A percentile compares a stretch with the other conserved stretches of the same genome.
These are phyloP conservation scores for Hyaloscypha bicolor DNA, from an alignment of 495 filamentous ascomycete species.

Conservation along the genomic window DNA sequence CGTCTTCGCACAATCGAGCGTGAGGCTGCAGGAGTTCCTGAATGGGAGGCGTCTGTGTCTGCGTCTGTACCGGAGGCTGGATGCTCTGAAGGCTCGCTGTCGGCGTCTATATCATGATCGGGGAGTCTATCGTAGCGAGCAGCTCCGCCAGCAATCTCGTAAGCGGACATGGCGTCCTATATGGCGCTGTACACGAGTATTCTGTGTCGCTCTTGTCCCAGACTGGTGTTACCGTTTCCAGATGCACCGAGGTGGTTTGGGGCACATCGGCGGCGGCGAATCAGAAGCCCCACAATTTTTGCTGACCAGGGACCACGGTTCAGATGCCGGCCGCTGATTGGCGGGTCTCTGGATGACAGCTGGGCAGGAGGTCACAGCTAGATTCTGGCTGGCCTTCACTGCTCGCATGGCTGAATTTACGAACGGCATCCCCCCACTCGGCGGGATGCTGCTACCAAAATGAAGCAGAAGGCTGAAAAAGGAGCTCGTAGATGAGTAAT, in stretches of 20 bases:
- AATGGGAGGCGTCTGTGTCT: background rate
- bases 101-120: constrained; percentile 5
- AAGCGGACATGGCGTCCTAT: constrained; percentile 17
- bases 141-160: constrained; percentile 8
- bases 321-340: background rate
- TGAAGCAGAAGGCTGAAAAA: background rate
- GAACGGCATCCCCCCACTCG: background rate
- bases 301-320: background rate
- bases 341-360: background rate
- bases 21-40: constrained; percentile 2
- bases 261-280: background rate
- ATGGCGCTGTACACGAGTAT: background rate
- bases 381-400: background rate
- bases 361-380: background rate
- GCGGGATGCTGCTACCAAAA: background rate
- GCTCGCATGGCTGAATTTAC: background rate
- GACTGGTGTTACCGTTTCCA: background rate
- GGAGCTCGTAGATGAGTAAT: background rate
- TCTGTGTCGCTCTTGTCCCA: constrained; percentile 6
- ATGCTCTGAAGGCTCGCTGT: background rate
- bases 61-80: constrained; percentile 3
- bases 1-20: constrained; percentile 14
- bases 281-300: background rate
- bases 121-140: constrained; percentile 12
- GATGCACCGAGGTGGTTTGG: background rate